A percentile compares a stretch with the other conserved stretches of the same genome.
Conservation (phyloP, 2,329 filamentous ascomycete genomes). For the Colletotrichum trifolii region DNA sequence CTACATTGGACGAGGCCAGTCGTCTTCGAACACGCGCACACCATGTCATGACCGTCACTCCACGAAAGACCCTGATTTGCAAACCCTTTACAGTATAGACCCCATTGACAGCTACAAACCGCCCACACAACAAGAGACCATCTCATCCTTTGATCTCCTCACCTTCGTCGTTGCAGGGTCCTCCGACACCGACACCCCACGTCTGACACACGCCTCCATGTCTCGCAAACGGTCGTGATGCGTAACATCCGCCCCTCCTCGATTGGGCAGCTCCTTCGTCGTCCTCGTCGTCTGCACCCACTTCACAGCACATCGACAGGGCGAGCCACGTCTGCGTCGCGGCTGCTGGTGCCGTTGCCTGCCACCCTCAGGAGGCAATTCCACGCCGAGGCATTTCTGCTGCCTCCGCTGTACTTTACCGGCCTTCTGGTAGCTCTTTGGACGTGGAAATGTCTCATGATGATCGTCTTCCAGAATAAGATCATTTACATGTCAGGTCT, state of each 20-base stretch:
- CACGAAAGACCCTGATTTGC: constrained; percentile 24
- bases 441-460: constrained; percentile 76
- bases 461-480: constrained; percentile 82
- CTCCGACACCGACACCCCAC: constrained; percentile 14
- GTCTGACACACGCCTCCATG: constrained; percentile 24
- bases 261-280: constrained; percentile 37
- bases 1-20: constrained; percentile 39
- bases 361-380: constrained; percentile 43
- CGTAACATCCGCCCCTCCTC: constrained; percentile 39
- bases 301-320: constrained; percentile 16
- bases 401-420: constrained; percentile 74
- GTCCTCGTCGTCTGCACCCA: constrained; percentile 15
- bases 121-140: too few species aligned
- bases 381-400: constrained; percentile 57
- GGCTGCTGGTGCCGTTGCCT: constrained; percentile 15
- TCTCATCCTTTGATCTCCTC: neutral
- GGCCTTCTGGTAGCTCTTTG: constrained; percentile 74
- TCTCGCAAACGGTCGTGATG: constrained; percentile 40
- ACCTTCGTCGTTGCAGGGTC: constrained; percentile 17
- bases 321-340: constrained; percentile 30
- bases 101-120: neutral
- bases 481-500: constrained; percentile 85
- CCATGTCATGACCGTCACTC: constrained; percentile 27
- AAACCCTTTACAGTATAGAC: neutral
- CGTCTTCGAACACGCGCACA: constrained; percentile 35